Evolutionary conservation across 176 grass and related monocot genomes (phyloP).

Genomic region (Stipa capillata): DNA sequence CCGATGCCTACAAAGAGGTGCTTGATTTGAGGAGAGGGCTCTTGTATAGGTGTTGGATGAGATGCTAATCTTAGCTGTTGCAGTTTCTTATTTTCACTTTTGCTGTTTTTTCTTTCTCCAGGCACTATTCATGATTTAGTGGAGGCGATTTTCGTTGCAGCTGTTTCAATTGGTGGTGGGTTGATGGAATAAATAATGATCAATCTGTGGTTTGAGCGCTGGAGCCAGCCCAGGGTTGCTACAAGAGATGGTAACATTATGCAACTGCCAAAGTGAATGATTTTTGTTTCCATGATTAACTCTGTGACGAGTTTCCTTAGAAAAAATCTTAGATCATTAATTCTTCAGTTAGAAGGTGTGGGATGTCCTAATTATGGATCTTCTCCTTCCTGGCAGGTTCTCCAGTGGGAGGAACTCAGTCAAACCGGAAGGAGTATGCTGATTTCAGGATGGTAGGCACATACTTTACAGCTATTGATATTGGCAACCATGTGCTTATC

Average conservation of each 20-base stretch:
- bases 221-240: constrained; percentile 38
- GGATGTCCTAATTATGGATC: constrained; percentile 22
- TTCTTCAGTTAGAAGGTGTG: constrained; percentile 23
- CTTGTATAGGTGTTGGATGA: neutral
- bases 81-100: neutral
- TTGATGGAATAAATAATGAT: constrained; percentile 42
- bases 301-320: neutral
- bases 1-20: no score
- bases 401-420: constrained; percentile 37
- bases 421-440: constrained; percentile 38
- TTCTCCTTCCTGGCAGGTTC: constrained; percentile 46
- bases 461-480: neutral
- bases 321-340: neutral
- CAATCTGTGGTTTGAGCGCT: constrained; percentile 37
- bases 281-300: constrained; percentile 33
- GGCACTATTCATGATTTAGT: constrained; percentile 3
- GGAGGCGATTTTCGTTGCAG: neutral
- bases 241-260: constrained; percentile 35
- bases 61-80: no score
- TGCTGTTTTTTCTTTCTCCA: neutral
- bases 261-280: constrained; percentile 12
- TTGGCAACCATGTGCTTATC: neutral
- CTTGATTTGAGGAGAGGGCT: no score
- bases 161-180: constrained; percentile 14
- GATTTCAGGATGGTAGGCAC: constrained; percentile 25